phyloP scores from a whole-genome alignment of 805 yeast genomes.

The Yarrowia hollandica region DNA sequence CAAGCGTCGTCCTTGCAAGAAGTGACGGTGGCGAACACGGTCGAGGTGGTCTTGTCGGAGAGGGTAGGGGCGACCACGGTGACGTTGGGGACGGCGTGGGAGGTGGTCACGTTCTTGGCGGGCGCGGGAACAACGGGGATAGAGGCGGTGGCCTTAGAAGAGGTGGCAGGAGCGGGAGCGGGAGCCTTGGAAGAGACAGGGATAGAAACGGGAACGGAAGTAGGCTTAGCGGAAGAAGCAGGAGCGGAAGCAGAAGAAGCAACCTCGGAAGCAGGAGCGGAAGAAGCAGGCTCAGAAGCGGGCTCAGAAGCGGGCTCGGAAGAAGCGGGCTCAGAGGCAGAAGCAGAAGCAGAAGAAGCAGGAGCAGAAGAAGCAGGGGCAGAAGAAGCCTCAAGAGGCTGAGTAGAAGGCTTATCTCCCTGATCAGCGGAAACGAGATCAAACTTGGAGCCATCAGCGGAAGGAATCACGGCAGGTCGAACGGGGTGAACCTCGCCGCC shows the following conservation, averaged over 20 bases:
- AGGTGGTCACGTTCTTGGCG: neutral
- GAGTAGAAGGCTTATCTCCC: neutral
- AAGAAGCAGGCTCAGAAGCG: neutral
- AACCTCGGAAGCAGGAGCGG: neutral
- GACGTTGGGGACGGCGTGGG: neutral
- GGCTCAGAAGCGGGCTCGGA: neutral
- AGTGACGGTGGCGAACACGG: constrained; percentile 4
- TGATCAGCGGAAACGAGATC: constrained; percentile 2
- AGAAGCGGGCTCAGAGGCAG: neutral
- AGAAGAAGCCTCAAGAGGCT: neutral
- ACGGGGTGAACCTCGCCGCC: constrained; percentile 57
- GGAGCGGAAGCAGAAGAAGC: neutral
- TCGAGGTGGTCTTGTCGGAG: neutral
- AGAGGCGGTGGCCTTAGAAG: neutral
- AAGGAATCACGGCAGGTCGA: constrained; percentile 16
- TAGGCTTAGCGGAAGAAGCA: too few species aligned
- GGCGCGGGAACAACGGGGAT: neutral
- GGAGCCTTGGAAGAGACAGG: too few species aligned
- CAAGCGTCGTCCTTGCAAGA: constrained; percentile 17
- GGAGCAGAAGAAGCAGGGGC: neutral
- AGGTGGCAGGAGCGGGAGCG: neutral
- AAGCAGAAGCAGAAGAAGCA: neutral
- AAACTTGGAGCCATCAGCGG: neutral
- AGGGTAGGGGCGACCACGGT: neutral
- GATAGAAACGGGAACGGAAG: neutral